phyloP scores from a whole-genome alignment of 2,329 filamentous ascomycete genomes.

The Verticillium isaacii region DNA sequence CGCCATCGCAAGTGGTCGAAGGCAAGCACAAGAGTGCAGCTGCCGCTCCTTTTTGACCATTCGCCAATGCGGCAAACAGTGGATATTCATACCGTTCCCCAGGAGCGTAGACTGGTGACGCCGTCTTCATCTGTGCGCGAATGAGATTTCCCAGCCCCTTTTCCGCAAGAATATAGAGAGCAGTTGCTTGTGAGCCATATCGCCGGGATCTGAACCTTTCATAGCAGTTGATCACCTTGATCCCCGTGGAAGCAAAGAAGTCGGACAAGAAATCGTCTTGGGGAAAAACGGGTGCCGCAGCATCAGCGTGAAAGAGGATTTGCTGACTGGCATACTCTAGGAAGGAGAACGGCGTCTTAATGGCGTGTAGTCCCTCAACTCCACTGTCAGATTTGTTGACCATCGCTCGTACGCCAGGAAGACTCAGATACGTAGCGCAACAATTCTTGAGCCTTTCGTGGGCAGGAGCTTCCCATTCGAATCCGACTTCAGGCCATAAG shows the following conservation, averaged over 20 bases:
- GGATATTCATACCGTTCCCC: slow-evolving; percentile 25
- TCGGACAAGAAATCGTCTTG: slow-evolving; percentile 24
- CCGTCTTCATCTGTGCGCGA: slow-evolving; percentile 14
- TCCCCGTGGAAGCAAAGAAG: slow-evolving; percentile 23
- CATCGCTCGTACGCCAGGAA: slow-evolving; percentile 4
- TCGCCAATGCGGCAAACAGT: slow-evolving; percentile 28
- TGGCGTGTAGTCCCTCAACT: accelerated
- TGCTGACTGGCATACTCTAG: slow-evolving; percentile 37
- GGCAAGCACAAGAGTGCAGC: slow-evolving; percentile 13
- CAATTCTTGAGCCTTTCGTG: slow-evolving; percentile 25
- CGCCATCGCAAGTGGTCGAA: slow-evolving; percentile 4
- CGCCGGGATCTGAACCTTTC: slow-evolving; percentile 17
- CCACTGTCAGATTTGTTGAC: neutral
- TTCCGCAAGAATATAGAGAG: slow-evolving; percentile 31
- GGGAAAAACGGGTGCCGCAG: slow-evolving; percentile 19
- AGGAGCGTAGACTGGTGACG: slow-evolving; percentile 16
- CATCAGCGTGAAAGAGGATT: slow-evolving; percentile 34
- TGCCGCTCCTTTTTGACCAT: slow-evolving; percentile 19
- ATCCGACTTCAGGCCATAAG: slow-evolving; percentile 21
- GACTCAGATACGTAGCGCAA: slow-evolving; percentile 26
- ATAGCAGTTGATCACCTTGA: slow-evolving; percentile 22
- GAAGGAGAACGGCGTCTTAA: slow-evolving; percentile 31
- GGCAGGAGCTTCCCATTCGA: slow-evolving; percentile 24
- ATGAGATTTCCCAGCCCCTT: slow-evolving; percentile 20
- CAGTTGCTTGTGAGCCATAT: slow-evolving; percentile 18